Evolutionary conservation across 495 filamentous ascomycete genomes (phyloP).

Genomic region (Aspergillus nanangensis): DNA sequence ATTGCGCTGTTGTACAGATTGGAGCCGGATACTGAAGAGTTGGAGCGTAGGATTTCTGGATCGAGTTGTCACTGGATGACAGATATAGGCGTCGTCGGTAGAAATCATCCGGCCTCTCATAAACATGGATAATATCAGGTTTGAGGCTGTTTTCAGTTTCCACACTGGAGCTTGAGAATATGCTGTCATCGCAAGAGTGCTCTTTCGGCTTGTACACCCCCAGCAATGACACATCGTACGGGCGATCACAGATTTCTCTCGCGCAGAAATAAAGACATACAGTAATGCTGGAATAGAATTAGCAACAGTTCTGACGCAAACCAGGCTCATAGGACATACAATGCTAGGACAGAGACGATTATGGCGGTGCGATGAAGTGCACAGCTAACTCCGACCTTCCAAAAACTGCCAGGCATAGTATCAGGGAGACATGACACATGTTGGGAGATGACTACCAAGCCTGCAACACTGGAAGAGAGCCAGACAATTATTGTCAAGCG

Average conservation of each 20-base stretch:
- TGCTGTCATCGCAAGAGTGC: conserved; percentile 25
- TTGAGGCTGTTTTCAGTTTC: conserved; percentile 40
- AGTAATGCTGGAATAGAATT: conserved; percentile 22
- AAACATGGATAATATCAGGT: conserved; percentile 37
- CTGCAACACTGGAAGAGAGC: conserved; percentile 38
- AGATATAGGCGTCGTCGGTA: conserved; percentile 25
- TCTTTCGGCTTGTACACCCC: conserved; percentile 28
- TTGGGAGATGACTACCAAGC: conserved; percentile 38
- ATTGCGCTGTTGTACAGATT: conserved; percentile 27
- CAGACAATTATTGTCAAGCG: conserved; percentile 34
- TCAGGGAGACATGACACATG: conserved; percentile 34
- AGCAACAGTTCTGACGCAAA: conserved; percentile 3
- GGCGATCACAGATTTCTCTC: conserved; percentile 35
- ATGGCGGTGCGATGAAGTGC: conserved; percentile 34
- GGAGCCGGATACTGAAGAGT: conserved; percentile 34
- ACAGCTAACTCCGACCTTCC: conserved; percentile 39
- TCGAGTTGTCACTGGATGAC: conserved; percentile 21
- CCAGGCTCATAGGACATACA: conserved; percentile 15
- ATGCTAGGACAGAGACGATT: conserved; percentile 30
- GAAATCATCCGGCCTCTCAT: conserved; percentile 33
- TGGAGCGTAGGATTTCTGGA: conserved; percentile 25
- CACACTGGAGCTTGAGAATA: conserved; percentile 35
- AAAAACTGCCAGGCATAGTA: conserved; percentile 23
- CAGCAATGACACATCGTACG: conserved; percentile 40
- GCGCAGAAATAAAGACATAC: conserved; percentile 40